Evolutionary conservation across 108 stramenopile species (phyloP), one percentile per base, ranked within the genome.

Genomic region (Nannochloropsis salina): DNA sequence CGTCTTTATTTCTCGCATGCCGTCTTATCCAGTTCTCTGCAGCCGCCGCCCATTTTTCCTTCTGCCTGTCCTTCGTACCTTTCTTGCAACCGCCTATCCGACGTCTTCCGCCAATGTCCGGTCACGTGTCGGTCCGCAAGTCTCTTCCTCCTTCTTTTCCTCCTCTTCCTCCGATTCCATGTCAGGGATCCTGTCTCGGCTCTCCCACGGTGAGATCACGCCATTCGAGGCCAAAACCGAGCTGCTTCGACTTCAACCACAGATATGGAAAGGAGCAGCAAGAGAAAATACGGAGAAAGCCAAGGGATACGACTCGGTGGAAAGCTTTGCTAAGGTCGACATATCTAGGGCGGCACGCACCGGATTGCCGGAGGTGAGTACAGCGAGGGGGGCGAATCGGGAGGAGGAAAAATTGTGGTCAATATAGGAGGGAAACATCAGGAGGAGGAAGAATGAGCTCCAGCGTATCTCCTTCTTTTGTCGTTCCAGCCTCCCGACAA

Each of bases 291-390:
- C 4, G n/a, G 61, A 74, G 4, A 31, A 31, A 31, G 31, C 31
- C 0, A 74, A 74, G 61, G 61, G 61, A 74, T 74, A 74, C 61
- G 61, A 74, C n/a, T n/a, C 20, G 20, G 80, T 88, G 9, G 87
- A 84, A 18, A 80, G 81, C 9, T 88, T 88, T 47, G 87, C 87
- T 41, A 84, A 84, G 61, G 85, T 88, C 40, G 88, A 88, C 12
- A 81, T 85, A 42, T 45, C 82, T n/a, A 81, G 88, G n/a, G 41
- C 8, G 11, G 45, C 80, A 18, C 81, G 88, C 9, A 84, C 84
- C 8, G 88, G 88, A 18, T 85, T 88, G 42, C 88, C 88, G 1
- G 88, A 88, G 82, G 88, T 88, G 41, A 74, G 61, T 74, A 1
- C 20, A 74, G 8, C 5, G 0, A 74, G 61, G 61, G 61, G n/a